Percentiles rank a stretch among this genome's conserved stretches.
Conservation (phyloP, 768 basidiomycete species). For the Pleurotus salmoneostramineus region DNA sequence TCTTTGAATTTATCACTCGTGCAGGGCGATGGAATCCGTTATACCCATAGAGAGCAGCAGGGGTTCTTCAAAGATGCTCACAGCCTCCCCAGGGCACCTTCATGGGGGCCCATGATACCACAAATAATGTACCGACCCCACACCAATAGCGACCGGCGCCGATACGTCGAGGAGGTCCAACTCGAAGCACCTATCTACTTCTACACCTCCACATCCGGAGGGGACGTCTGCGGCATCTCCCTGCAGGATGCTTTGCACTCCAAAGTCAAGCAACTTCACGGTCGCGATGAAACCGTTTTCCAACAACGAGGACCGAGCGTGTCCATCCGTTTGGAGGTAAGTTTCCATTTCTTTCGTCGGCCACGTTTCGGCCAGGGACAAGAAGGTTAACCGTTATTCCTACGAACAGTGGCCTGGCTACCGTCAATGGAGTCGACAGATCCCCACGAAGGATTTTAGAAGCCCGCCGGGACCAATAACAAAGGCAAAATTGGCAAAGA, state of each 20-base stretch:
- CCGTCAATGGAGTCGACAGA: slow-evolving; percentile 73
- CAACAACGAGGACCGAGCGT: slow-evolving; percentile 73
- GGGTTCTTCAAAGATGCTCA: slow-evolving; percentile 40
- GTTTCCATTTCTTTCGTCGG: slow-evolving; percentile 12
- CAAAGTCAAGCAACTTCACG: slow-evolving; percentile 48
- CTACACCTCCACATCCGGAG: slow-evolving; percentile 28
- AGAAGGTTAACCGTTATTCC: slow-evolving; percentile 10
- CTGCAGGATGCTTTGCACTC: slow-evolving; percentile 63
- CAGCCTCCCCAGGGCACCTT: slow-evolving; percentile 27
- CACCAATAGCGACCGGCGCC: slow-evolving; percentile 70
- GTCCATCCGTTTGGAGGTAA: slow-evolving; percentile 72
- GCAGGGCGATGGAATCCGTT: slow-evolving; percentile 16
- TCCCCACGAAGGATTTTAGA: slow-evolving; percentile 77
- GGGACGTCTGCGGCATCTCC: slow-evolving; percentile 52
- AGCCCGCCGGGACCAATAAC: slow-evolving; percentile 79
- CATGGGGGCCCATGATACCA: slow-evolving; percentile 53
- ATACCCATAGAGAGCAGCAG: slow-evolving; percentile 41
- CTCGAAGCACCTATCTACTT: slow-evolving; percentile 67
- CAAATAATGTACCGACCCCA: slow-evolving; percentile 74
- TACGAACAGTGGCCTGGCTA: slow-evolving; percentile 73
- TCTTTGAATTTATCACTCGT: no score
- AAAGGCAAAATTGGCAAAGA: slow-evolving; percentile 71
- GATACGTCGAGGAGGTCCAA: slow-evolving; percentile 69
- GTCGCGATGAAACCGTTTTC: slow-evolving; percentile 67
- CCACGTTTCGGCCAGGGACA: background rate